These are phyloP conservation scores for Citropsis articulata DNA, from an alignment of 345 rosid species.

Conservation along the genomic window DNA sequence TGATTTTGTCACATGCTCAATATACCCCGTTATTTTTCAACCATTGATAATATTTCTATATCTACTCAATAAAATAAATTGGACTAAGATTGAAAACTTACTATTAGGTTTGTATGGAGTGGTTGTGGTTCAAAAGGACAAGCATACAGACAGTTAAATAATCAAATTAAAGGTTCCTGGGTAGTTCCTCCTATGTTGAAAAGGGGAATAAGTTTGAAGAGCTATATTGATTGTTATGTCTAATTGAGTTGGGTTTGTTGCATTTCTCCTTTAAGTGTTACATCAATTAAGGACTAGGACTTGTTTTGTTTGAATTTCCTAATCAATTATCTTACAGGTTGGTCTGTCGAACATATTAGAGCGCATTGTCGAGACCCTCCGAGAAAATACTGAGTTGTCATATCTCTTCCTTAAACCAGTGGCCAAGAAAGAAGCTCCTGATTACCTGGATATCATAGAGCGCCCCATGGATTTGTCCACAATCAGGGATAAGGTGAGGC, in stretches of 20 bases:
- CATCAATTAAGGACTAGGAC: not conserved
- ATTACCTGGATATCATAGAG: constrained; percentile 55
- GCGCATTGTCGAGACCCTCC: constrained; percentile 65
- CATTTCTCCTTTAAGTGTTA: no score
- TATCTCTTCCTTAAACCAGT: constrained; percentile 90
- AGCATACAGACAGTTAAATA: not conserved
- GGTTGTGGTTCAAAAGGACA: not conserved
- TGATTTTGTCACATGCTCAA: not conserved
- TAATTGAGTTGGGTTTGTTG: not conserved
- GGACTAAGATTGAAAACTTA: not conserved
- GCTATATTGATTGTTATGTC: not conserved
- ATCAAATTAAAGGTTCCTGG: not conserved
- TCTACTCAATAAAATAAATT: not conserved
- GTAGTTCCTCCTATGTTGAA: not conserved
- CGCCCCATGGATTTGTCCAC: constrained; percentile 92
- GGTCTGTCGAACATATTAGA: constrained; percentile 83
- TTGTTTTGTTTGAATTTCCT: not conserved
- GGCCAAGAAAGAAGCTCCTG: constrained; percentile 88
- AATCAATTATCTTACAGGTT: constrained; percentile 45
- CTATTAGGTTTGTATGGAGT: not conserved
- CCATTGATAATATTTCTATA: not conserved
- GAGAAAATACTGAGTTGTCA: constrained; percentile 56
- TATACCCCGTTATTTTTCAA: not conserved
- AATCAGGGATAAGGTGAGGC: constrained; percentile 78
- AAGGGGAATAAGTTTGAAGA: not conserved